Conservation (phyloP, 2,329 filamentous ascomycete species). For the Colletotrichum euphorbiae region DNA sequence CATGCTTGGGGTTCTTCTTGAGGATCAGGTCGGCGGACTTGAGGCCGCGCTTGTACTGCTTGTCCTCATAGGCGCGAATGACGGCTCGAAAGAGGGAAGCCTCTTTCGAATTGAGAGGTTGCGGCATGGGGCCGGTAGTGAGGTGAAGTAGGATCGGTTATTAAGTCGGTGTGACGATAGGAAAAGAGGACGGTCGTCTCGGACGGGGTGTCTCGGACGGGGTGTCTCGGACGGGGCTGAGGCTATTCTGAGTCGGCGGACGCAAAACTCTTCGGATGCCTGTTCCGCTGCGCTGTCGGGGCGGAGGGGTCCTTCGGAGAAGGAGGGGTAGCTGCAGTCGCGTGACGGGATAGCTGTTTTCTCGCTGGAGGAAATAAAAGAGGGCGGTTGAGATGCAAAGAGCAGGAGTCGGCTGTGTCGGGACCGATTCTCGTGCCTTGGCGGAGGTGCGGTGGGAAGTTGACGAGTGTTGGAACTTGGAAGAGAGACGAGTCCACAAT, state of each 20-base stretch:
- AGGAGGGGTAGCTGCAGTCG: conserved; percentile 37
- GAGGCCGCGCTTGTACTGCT: conserved; percentile 95
- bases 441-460: conserved; percentile 28
- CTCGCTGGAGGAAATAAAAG: background rate
- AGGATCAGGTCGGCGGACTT: conserved; percentile 98
- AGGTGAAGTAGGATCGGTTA: conserved; percentile 37
- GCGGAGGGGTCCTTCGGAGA: conserved; percentile 26
- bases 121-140: conserved; percentile 67
- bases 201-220: background rate
- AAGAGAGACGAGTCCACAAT: conserved; percentile 31
- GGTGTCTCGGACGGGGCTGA: background rate
- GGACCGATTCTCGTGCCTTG: conserved; percentile 37
- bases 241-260: conserved; percentile 6
- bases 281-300: conserved; percentile 11
- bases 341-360: conserved; percentile 8
- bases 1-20: conserved; percentile 94
- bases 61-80: conserved; percentile 96
- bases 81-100: conserved; percentile 93
- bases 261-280: conserved; percentile 29
- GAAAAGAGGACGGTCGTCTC: background rate
- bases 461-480: conserved; percentile 13
- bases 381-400: conserved; percentile 13
- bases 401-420: conserved; percentile 31
- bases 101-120: conserved; percentile 87
- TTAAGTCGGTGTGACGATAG: conserved; percentile 21